Conservation (phyloP, 176 grass and related monocot genomes). For the Themeda triandra region DNA sequence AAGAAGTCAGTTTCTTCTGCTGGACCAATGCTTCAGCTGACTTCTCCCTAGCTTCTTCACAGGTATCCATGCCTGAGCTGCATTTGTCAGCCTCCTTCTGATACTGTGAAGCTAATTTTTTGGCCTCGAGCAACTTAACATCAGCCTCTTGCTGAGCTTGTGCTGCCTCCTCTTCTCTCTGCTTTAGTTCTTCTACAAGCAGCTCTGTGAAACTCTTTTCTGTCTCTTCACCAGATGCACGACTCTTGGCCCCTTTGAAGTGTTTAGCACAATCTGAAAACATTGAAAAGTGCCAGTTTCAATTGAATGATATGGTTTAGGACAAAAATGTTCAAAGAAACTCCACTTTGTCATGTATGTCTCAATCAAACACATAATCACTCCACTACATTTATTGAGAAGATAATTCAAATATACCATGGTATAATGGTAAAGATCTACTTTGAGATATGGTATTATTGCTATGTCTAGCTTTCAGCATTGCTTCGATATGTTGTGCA, state of each 20-base stretch:
- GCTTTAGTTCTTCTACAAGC: slow-evolving; percentile 76
- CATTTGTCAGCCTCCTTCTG: slow-evolving; percentile 99
- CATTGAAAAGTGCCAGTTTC: not conserved
- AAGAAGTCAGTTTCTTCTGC: slow-evolving; percentile 72
- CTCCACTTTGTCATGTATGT: not conserved
- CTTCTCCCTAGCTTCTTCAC: slow-evolving; percentile 89
- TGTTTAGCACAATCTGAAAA: slow-evolving; percentile 73
- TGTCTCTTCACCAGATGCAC: slow-evolving; percentile 66
- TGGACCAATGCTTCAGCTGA: slow-evolving; percentile 46
- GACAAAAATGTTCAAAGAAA: too few species aligned
- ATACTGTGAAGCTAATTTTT: slow-evolving; percentile 91
- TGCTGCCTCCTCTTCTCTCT: slow-evolving; percentile 77
- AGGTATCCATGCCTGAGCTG: slow-evolving; percentile 96
- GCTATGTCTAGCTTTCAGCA: not conserved
- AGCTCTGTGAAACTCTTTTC: slow-evolving; percentile 81
- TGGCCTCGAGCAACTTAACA: slow-evolving; percentile 78
- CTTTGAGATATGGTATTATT: not conserved
- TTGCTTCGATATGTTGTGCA: not conserved
- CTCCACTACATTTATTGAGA: not conserved
- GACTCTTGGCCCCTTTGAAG: slow-evolving; percentile 35
- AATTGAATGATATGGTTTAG: not conserved
- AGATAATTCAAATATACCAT: slow-evolving; percentile 1
- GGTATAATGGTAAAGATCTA: not conserved
- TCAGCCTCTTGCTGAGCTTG: slow-evolving; percentile 77
- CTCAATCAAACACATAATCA: not conserved